A percentile compares a stretch with the other conserved stretches of the same genome.
These are phyloP conservation scores for Melaleuca alternifolia DNA, from an alignment of 345 rosid genomes.

Conservation along the genomic window DNA sequence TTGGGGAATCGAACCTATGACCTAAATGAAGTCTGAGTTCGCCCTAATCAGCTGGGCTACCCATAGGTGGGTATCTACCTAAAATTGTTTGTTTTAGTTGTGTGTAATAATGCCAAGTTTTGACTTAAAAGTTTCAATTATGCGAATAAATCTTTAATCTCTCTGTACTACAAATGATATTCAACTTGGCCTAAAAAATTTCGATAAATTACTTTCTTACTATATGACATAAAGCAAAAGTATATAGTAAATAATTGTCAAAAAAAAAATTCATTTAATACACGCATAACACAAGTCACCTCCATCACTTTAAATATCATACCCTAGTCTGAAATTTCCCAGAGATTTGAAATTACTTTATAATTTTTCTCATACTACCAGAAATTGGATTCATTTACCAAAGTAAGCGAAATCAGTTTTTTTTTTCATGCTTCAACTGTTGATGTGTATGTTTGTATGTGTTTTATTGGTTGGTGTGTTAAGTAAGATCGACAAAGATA, in stretches of 20 bases:
- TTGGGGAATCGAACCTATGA: no score
- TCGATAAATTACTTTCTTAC: not conserved
- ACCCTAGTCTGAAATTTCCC: not conserved
- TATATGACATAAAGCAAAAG: not conserved
- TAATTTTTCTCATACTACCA: not conserved
- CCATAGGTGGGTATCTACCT: no score
- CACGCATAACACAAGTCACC: not conserved
- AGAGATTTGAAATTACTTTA: not conserved
- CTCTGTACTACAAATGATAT: not conserved
- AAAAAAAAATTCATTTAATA: not conserved
- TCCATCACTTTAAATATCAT: not conserved
- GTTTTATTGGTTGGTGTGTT: not conserved
- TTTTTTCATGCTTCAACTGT: not conserved
- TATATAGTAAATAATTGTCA: not conserved
- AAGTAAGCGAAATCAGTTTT: not conserved
- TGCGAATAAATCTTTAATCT: not conserved
- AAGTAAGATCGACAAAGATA: not conserved
- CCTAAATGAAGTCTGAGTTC: no score
- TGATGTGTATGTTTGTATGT: not conserved
- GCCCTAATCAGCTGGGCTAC: no score
- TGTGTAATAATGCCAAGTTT: not conserved
- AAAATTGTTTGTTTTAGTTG: no score
- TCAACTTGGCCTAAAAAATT: not conserved
- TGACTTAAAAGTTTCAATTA: not conserved
- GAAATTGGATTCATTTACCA: not conserved